Evolutionary conservation across 163 green algal species (phyloP), one percentile per base, ranked within the genome.

Genomic region (Chlorella variabilis): DNA sequence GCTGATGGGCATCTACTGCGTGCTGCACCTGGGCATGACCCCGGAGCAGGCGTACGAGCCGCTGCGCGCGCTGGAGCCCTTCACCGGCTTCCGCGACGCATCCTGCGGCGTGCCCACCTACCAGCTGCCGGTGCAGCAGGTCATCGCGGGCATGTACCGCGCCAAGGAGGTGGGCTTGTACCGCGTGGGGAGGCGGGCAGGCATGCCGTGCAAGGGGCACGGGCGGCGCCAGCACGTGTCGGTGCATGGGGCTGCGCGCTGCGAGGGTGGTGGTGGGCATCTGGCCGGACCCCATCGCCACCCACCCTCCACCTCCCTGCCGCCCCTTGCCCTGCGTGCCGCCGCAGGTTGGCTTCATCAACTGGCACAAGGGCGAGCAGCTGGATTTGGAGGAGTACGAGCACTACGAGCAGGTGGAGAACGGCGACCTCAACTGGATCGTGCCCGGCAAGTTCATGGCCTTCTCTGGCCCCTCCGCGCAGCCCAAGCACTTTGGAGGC

Each of bases 401-500:
- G 82, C 88, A 95, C 86, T 98, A 97, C 61, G 95, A 98, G 87
- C 94, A 97, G 89, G 91, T 98, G 33, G 93, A 98, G 91, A 96
- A 98, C 78, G 96, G 96, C 13, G 96, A 98, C 83, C 87, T 97
- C 23, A 98, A 97, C 90, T 98, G 96, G 96, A 98, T 98, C 56
- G 81, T 98, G 34, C 95, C 95, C 4, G 92, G 93, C 45, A 98
- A 98, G 90, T 84, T 98, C n/a, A 80, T 98, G 58, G 96, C 96
- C 3, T 98, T 98, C 82, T 92, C 84, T 13, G 96, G 96, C 4
- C 96, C 96, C 34, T 89, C 90, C 5, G 82, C 83, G 0, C 82
- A 91, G 58, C 82, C 88, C 45, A 90, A 89, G n/a, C 89, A 95
- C 76, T 93, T 94, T 61, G 90, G 91, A 29, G 94, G 93, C 51